These are phyloP conservation scores for Juglanconis oblonga DNA, from an alignment of 2,329 filamentous ascomycete genomes.

Conservation along the genomic window DNA sequence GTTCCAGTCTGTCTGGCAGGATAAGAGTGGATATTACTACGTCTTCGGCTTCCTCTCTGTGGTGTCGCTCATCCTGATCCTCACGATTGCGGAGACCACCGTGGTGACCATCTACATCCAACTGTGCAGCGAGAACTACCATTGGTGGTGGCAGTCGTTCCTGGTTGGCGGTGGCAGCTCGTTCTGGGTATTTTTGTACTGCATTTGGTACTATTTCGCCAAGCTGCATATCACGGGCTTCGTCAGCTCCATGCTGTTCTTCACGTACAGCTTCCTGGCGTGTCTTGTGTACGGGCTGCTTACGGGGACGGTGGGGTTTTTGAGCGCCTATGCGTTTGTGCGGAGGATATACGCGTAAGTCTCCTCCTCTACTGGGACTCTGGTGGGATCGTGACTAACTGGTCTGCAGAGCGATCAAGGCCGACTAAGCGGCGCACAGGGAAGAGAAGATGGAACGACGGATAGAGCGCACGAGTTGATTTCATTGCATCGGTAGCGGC, in stretches of 20 bases:
- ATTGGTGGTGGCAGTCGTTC: constrained; percentile 94
- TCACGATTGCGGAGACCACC: constrained; percentile 80
- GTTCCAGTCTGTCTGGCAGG: constrained; percentile 84
- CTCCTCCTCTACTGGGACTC: not conserved
- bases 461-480: not conserved
- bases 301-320: constrained; percentile 79
- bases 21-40: constrained; percentile 90
- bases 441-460: not conserved
- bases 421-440: constrained; percentile 35
- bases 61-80: constrained; percentile 66
- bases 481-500: constrained; percentile 16
- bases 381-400: constrained; percentile 16
- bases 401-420: constrained; percentile 46
- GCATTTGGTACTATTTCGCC: constrained; percentile 77
- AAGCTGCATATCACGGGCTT: constrained; percentile 80
- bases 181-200: constrained; percentile 80
- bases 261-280: constrained; percentile 78
- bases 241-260: constrained; percentile 77
- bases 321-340: constrained; percentile 82
- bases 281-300: constrained; percentile 78
- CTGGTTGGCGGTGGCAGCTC: constrained; percentile 72
- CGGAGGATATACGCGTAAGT: constrained; percentile 76
- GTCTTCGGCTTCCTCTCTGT: constrained; percentile 82
- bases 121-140: constrained; percentile 80
- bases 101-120: constrained; percentile 80